Conservation (phyloP, 2,329 filamentous ascomycete genomes). For the Botrytis paeoniae region DNA sequence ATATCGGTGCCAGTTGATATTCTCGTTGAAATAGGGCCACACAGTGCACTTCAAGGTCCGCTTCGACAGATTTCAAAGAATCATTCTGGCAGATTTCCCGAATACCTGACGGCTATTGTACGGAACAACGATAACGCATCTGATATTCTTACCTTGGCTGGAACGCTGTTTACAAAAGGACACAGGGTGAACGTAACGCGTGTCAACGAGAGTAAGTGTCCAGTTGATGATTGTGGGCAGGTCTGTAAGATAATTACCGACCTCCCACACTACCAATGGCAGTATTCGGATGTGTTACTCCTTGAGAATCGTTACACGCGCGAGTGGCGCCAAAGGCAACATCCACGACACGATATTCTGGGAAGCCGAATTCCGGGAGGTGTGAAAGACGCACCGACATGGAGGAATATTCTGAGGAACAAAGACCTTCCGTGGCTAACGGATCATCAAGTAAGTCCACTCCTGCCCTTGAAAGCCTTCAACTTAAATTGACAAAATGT, state of each 20-base stretch:
- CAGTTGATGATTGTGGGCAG: neutral
- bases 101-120: no score
- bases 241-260: neutral
- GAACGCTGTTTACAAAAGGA: neutral
- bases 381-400: neutral
- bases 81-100: no score
- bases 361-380: neutral
- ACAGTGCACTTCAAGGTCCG: neutral
- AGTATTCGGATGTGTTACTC: neutral
- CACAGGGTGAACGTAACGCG: neutral
- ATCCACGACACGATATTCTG: neutral
- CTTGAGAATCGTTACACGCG: neutral
- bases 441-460: neutral
- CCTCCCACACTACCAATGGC: neutral
- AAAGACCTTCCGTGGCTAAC: neutral
- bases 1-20: neutral
- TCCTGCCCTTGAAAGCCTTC: neutral
- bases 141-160: neutral
- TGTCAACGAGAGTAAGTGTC: neutral
- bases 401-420: neutral
- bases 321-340: neutral
- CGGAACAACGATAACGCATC: no score
- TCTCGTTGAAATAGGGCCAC: neutral
- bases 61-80: neutral
- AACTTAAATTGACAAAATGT: neutral